These are phyloP conservation scores for Parasitella parasitica DNA, from an alignment of 371 early-diverging fungal genomes.

Conservation along the genomic window DNA sequence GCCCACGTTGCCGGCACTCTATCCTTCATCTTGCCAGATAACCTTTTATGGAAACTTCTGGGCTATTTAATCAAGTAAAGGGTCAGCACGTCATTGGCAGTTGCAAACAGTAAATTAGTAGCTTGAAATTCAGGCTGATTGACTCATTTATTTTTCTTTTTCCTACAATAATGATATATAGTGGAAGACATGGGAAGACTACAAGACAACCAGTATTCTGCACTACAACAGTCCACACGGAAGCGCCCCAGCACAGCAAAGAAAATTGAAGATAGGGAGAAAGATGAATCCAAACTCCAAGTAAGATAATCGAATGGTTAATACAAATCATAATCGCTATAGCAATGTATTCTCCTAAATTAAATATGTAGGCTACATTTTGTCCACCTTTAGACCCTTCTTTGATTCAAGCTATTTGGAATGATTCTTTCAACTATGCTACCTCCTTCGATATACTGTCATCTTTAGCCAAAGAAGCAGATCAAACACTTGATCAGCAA, in stretches of 20 bases:
- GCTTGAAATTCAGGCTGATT: no score
- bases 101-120: no score
- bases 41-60: no score
- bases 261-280: conserved; percentile 3
- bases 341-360: background rate
- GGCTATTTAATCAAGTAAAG: no score
- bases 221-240: background rate
- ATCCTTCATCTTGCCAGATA: no score
- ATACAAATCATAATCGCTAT: background rate
- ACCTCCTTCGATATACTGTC: conserved; percentile 14
- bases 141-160: background rate
- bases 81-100: no score
- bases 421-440: conserved; percentile 22
- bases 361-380: conserved; percentile 11
- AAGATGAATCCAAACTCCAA: conserved; percentile 15
- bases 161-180: conserved; percentile 6
- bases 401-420: conserved; percentile 32
- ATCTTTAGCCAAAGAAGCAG: conserved; percentile 25
- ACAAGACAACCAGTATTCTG: conserved; percentile 23
- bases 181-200: conserved; percentile 18
- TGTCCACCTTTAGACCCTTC: conserved; percentile 30
- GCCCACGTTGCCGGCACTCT: no score
- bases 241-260: background rate
- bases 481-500: conserved; percentile 14
- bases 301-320: background rate